A percentile compares a stretch with the other conserved stretches of the same genome.
Evolutionary conservation across 2,329 filamentous ascomycete species (phyloP).

Genomic region (Byssoonygena ceratinophila): DNA sequence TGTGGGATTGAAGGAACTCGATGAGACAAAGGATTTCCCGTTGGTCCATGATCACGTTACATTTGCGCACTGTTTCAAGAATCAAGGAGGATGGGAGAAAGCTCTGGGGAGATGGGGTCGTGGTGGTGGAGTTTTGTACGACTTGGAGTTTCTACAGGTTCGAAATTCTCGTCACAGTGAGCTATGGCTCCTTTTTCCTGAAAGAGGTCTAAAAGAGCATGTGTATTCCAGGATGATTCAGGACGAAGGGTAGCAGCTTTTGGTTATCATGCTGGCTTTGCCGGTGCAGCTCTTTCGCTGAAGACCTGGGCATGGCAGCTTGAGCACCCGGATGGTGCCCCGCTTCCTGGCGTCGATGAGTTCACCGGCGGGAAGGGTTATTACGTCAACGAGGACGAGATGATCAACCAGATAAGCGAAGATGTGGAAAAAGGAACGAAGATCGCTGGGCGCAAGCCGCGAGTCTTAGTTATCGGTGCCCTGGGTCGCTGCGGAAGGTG

Average conservation of each 20-base stretch:
- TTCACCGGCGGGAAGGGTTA: constrained; percentile 38
- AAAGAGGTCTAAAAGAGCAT: not conserved
- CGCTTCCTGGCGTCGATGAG: constrained; percentile 51
- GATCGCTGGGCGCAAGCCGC: constrained; percentile 57
- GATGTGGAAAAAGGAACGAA: constrained; percentile 56
- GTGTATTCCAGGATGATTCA: constrained; percentile 16
- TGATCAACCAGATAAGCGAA: constrained; percentile 65
- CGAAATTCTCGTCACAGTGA: not conserved
- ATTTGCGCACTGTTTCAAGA: constrained; percentile 22
- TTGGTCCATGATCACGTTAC: constrained; percentile 20
- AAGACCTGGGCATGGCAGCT: constrained; percentile 79
- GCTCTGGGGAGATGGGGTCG: constrained; percentile 19
- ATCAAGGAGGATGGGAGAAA: constrained; percentile 20
- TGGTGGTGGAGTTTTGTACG: constrained; percentile 19
- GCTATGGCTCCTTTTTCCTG: not conserved
- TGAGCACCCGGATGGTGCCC: constrained; percentile 53
- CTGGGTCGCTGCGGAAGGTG: constrained; percentile 30
- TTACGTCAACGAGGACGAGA: constrained; percentile 57
- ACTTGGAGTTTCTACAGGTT: constrained; percentile 22
- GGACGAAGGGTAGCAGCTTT: constrained; percentile 19
- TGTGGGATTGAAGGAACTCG: constrained; percentile 21
- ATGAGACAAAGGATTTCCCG: constrained; percentile 19
- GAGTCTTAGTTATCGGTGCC: constrained; percentile 73
- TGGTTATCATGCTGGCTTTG: constrained; percentile 62
- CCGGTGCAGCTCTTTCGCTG: constrained; percentile 58